These are phyloP conservation scores for Cercospora sojina DNA, from an alignment of 2,329 filamentous ascomycete species.

Conservation along the genomic window DNA sequence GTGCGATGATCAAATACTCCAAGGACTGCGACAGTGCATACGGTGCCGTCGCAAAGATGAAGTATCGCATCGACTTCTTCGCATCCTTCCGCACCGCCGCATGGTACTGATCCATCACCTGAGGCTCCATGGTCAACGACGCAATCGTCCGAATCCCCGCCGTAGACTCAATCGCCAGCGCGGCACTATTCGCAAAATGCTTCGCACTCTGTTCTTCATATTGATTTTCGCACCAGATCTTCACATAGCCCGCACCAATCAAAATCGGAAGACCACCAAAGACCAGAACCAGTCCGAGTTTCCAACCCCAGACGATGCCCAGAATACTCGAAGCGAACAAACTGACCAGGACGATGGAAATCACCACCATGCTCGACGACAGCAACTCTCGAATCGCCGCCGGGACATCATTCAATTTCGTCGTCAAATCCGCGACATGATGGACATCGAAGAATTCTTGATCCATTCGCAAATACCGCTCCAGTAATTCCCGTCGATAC, in stretches of 20 bases:
- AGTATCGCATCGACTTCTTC: background rate
- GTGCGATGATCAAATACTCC: conserved; percentile 34
- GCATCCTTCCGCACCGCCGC: background rate
- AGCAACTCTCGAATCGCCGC: background rate
- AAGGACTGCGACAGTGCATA: conserved; percentile 37
- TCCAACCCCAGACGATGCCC: background rate
- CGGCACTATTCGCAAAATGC: background rate
- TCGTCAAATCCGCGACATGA: conserved; percentile 57
- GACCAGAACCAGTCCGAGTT: background rate
- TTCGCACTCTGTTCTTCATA: background rate
- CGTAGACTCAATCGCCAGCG: background rate
- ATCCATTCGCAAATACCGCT: conserved; percentile 58
- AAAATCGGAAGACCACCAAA: background rate
- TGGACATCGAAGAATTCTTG: conserved; percentile 77
- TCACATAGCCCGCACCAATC: background rate
- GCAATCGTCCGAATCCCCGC: background rate
- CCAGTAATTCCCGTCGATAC: conserved; percentile 27
- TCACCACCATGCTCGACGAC: background rate
- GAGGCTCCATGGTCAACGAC: background rate
- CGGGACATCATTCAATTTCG: conserved; percentile 34
- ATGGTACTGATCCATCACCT: background rate
- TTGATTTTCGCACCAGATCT: background rate
- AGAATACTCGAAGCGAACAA: background rate
- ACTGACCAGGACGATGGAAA: background rate
- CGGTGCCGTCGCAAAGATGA: background rate